A percentile compares a stretch with the other conserved stretches of the same genome.
Evolutionary conservation across 2,329 filamentous ascomycete species (phyloP).

Genomic region (Zarea fungicola): DNA sequence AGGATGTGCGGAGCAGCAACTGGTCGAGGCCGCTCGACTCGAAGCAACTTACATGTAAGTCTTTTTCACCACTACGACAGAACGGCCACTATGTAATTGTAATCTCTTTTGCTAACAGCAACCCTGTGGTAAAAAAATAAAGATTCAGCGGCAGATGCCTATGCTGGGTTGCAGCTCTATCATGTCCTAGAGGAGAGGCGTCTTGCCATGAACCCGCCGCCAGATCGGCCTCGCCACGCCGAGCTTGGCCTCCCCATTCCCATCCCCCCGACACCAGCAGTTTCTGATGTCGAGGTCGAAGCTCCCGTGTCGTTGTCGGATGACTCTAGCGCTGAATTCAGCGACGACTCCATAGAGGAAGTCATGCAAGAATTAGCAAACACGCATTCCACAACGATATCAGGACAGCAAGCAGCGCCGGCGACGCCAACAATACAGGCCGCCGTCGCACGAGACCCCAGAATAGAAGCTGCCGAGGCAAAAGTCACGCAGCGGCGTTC

Average conservation of each 20-base stretch:
- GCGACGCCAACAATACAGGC: not conserved
- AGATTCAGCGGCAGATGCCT: conserved; percentile 80
- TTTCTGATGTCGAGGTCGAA: conserved; percentile 27
- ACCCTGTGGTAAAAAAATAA: too few relatives aligned
- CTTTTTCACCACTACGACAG: conserved; percentile 5
- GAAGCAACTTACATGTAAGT: conserved; percentile 66
- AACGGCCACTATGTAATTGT: not conserved
- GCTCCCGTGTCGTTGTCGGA: conserved; percentile 9
- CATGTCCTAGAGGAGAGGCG: conserved; percentile 65
- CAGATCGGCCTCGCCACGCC: conserved; percentile 63
- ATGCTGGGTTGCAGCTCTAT: conserved; percentile 71
- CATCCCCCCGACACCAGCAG: conserved; percentile 32
- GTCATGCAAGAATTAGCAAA: not conserved
- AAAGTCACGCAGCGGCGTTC: conserved; percentile 31
- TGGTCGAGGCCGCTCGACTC: conserved; percentile 62
- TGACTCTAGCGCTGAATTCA: conserved; percentile 9
- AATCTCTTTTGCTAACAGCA: too few relatives aligned
- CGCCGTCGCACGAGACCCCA: conserved; percentile 29
- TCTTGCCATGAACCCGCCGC: conserved; percentile 59
- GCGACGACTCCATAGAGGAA: conserved; percentile 1
- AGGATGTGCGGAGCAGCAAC: conserved; percentile 63
- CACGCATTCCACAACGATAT: conserved; percentile 4
- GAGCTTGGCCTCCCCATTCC: conserved; percentile 63
- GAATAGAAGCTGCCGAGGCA: conserved; percentile 39
- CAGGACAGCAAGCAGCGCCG: not conserved